Conservation (phyloP, 1,284 basidiomycete genomes). For the Cryptococcus hybrid region DNA sequence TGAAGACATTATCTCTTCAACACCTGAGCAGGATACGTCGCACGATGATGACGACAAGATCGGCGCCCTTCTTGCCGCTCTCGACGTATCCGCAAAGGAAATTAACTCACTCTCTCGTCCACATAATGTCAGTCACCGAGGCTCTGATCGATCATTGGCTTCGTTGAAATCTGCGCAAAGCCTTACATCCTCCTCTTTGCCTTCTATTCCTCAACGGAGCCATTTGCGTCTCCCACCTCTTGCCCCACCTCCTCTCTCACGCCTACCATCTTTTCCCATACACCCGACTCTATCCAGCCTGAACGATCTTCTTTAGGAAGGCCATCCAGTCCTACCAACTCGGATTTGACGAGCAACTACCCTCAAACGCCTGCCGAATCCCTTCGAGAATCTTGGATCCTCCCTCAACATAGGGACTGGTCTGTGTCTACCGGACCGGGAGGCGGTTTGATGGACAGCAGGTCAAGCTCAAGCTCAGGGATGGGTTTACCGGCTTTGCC, state of each 20-base stretch:
- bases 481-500: slow-evolving; percentile 5
- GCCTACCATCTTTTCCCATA: slow-evolving; percentile 2
- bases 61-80: slow-evolving; percentile 17
- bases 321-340: slow-evolving; percentile 30
- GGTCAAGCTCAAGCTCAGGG: slow-evolving; percentile 13
- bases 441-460: slow-evolving; percentile 9
- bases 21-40: not conserved
- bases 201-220: not conserved
- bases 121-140: not conserved
- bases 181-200: not conserved
- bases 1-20: not conserved
- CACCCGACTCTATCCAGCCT: slow-evolving; percentile 12
- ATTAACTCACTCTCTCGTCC: not conserved
- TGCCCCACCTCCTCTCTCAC: not conserved
- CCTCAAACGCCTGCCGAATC: slow-evolving; percentile 33
- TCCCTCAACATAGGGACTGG: slow-evolving; percentile 9
- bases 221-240: not conserved
- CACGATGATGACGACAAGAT: slow-evolving; percentile 7
- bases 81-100: slow-evolving; percentile 5
- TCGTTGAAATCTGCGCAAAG: not conserved
- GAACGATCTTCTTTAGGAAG: not conserved
- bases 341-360: slow-evolving; percentile 29
- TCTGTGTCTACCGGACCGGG: not conserved
- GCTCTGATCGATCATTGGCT: not conserved
- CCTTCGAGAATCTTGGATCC: slow-evolving; percentile 19